phyloP scores from a whole-genome alignment of 352 stramenopile genomes.

The Pythium aristosporum region DNA sequence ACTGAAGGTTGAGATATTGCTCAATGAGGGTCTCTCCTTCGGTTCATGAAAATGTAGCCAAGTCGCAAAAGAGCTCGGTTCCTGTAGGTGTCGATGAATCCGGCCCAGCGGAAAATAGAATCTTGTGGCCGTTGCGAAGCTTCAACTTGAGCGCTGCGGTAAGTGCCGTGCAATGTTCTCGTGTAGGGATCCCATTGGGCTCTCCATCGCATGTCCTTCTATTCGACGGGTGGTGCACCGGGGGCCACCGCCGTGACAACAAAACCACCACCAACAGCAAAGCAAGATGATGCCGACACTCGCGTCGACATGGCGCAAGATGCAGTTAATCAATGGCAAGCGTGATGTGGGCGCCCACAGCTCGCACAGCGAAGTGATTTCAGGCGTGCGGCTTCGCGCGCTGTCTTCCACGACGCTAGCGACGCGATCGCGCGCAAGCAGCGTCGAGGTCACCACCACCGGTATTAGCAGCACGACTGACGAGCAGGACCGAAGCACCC shows the following conservation, averaged over 20 bases:
- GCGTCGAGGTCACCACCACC: conserved; percentile 9
- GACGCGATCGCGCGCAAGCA: conserved; percentile 9
- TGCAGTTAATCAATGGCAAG: conserved; percentile 15
- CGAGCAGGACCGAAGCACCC: background rate
- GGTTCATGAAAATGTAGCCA: conserved; percentile 22
- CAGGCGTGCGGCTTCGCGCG: conserved; percentile 13
- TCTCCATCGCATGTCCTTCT: background rate
- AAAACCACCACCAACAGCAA: no score
- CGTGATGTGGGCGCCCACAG: conserved; percentile 10
- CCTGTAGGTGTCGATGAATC: background rate
- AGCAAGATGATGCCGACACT: conserved; percentile 17
- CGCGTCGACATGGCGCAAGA: conserved; percentile 21
- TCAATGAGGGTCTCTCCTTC: background rate
- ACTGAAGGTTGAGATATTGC: background rate
- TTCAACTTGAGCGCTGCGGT: background rate
- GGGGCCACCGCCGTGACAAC: no score
- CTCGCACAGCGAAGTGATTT: conserved; percentile 26
- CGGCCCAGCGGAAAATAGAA: background rate
- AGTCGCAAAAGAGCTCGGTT: conserved; percentile 1
- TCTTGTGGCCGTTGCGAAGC: background rate
- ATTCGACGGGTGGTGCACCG: no score
- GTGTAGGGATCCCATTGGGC: background rate
- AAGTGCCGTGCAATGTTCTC: background rate
- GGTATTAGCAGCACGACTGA: conserved; percentile 10
- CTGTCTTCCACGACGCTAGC: conserved; percentile 2